Conservation (phyloP, 2,329 filamentous ascomycete genomes). For the Colletotrichum aenigma region DNA sequence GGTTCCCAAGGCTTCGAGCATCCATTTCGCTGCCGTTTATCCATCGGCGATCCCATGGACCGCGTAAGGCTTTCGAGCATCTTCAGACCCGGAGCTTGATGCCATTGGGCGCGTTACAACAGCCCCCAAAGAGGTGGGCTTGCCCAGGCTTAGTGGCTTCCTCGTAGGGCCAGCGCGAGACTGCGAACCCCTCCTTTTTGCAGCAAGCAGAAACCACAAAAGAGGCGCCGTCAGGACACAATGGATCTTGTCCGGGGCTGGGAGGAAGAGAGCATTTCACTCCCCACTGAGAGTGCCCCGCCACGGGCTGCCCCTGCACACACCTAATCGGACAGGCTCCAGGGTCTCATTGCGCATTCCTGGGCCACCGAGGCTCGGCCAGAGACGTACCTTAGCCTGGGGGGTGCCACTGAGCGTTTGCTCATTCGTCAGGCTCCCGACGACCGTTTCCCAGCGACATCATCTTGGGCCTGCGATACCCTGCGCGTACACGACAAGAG, state of each 20-base stretch:
- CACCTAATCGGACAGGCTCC: background rate
- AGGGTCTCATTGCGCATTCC: background rate
- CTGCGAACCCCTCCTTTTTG: background rate
- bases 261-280: background rate
- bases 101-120: background rate
- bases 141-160: background rate
- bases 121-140: background rate
- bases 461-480: background rate
- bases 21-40: background rate
- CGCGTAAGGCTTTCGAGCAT: background rate
- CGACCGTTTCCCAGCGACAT: background rate
- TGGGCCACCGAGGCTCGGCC: background rate
- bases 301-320: background rate
- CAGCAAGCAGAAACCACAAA: background rate
- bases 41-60: constrained; percentile 14
- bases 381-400: background rate
- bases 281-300: background rate
- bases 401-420: background rate
- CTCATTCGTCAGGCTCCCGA: background rate
- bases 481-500: background rate
- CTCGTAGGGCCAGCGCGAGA: background rate
- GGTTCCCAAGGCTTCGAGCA: background rate
- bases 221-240: background rate
- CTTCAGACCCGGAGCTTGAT: background rate
- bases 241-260: background rate